Evolutionary conservation across 2,329 filamentous ascomycete genomes (phyloP), one percentile per base, ranked within the genome.

Genomic region (Aspergillus pseudoglaucus): DNA sequence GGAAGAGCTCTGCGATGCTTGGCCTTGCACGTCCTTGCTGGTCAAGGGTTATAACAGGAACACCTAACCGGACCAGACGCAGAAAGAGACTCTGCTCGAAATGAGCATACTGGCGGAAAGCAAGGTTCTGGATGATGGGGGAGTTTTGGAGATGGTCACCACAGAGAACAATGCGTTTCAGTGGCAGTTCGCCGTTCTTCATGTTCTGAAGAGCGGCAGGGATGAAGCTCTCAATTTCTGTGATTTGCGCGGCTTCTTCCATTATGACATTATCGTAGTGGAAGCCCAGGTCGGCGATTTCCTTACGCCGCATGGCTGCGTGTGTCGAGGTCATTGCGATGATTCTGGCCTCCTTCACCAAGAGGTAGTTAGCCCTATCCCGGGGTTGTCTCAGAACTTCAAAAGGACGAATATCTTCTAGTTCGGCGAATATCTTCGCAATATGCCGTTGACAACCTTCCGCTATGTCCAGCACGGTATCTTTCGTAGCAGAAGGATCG

Each of bases 281-380:
- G 70, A 98, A 98, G 14, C 90, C 90, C n/a, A 97, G 78, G 14
- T 81, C 79, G 1, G 89, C 86, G 59, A 98, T 97, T 60, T 97
- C 91, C 53, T 88, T 83, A 53, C 91, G 79, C 52, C 90, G 83
- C 79, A 98, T 98, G 1, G 93, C 93, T 4, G 93, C 94, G 67
- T 98, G 93, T 0, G 94, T 98, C 3, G 90, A 94, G 15, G 93
- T 98, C 94, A 98, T 98, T 49, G 93, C 94, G 55, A 98, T 85
- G 53, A 98, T 93, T 32, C 93, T 85, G n/a, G 94, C 94, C 69
- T 97, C 91, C 60, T 90, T 96, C 5, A 90, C 86, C 30, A 98
- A 80, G 5, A 98, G 81, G 62, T 98, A 98, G 67, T 97, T 97
- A 45, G 90, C 87, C 72, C 94, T 96, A 65, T 98, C 93, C 32